Evolutionary conservation across 2,329 filamentous ascomycete species (phyloP), one percentile per base, ranked within the genome.

Genomic region (Talaromyces funiculosus): DNA sequence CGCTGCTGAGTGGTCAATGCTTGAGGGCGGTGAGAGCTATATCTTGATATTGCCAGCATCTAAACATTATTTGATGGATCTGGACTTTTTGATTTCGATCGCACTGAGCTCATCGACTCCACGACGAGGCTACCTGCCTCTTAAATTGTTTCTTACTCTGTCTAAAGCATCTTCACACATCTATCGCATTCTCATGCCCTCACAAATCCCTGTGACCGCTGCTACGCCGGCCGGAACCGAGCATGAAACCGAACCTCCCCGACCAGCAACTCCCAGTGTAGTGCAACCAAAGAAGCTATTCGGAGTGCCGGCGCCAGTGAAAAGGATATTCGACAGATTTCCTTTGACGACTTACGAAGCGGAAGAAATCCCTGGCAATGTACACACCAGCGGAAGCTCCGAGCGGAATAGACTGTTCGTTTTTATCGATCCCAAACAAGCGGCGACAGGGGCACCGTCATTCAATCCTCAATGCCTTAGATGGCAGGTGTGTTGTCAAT

Each of bases 391-490:
- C 35, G 57, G 61, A 54, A 84, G 95, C 7, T 92, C 92, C 35
- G 78, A 82, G 57, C 82, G 87, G 68, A 82, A 84, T 63, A 81
- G 84, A 9, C 80, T 99, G 8, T 92, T 92, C 73, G 81, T 96
- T 60, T 97, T 97, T 75, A 83, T 85, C 62, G 84, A 82, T 14
- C 78, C 84, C 1, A 77, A 82, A n/a, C 88, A 85, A 67, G 88
- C 86, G 35, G 73, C 74, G 60, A 71, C 71, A 40, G 86, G 86
- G 4, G 77, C 80, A 31, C 89, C 92, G 26, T 95, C 90, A 65
- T 96, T 89, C 77, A 97, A 97, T 72, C 94, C 94, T 10, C 86
- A 87, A 61, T 99, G 94, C 79, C 80, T 97, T 70, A 96, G 93
- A 80, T 97, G 92, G 92, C 94, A 97, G 89, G 91, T 93, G 68